Percentiles rank a stretch among this genome's conserved stretches.
Conservation (phyloP, 2,329 filamentous ascomycete genomes). For the Aureobasidium pullulans region DNA sequence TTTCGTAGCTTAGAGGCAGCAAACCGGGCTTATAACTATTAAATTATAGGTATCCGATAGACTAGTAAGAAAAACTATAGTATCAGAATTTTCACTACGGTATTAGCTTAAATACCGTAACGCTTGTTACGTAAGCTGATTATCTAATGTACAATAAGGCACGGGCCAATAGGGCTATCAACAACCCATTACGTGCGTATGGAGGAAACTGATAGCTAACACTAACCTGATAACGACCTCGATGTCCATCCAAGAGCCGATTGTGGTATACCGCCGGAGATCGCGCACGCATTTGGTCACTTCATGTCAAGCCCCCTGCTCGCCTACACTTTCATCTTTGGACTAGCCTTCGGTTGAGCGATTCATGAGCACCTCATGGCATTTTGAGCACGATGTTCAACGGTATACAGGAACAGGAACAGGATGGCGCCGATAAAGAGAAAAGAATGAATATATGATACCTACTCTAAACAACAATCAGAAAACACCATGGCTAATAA, state of each 20-base stretch:
- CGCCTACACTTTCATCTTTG: not conserved
- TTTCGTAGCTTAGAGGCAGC: no score
- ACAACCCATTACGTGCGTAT: not conserved
- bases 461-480: not conserved
- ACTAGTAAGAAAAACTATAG: no score
- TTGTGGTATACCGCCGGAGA: not conserved
- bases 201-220: not conserved
- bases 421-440: not conserved
- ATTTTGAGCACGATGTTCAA: not conserved
- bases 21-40: no score
- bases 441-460: slow-evolving; percentile 8
- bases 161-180: no score
- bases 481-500: slow-evolving; percentile 10
- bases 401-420: not conserved
- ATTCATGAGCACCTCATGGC: not conserved
- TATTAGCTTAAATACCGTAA: no score
- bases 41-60: no score
- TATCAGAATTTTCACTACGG: no score
- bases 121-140: no score
- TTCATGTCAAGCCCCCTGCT: not conserved
- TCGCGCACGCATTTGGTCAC: not conserved
- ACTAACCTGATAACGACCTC: not conserved
- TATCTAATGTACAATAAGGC: no score
- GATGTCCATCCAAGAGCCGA: not conserved
- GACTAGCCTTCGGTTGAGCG: not conserved